A percentile compares a stretch with the other conserved stretches of the same genome.
phyloP scores from a whole-genome alignment of 371 early-diverging fungal species.

The Dinochytrium kinnereticum region DNA sequence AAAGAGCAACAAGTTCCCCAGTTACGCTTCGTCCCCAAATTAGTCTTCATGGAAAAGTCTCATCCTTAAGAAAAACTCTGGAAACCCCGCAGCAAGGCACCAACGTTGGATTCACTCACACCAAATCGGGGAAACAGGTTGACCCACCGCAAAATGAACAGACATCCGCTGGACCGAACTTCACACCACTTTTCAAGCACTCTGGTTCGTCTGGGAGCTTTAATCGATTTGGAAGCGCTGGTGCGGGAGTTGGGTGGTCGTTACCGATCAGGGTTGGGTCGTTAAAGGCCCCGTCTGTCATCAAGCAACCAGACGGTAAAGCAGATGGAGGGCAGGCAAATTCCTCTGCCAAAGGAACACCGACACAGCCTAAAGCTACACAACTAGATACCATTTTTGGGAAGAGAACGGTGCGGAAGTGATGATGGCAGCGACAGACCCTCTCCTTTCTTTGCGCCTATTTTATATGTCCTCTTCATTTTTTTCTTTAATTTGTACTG shows the following conservation, averaged over 20 bases:
- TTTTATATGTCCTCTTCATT: too few relatives aligned
- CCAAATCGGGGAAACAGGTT: not conserved
- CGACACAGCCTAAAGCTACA: too few relatives aligned
- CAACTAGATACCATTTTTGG: too few relatives aligned
- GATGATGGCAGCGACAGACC: too few relatives aligned
- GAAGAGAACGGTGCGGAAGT: not conserved
- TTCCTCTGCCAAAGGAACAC: too few relatives aligned
- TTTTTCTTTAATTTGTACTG: too few relatives aligned
- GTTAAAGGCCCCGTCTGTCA: not conserved
- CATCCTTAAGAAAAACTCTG: not conserved
- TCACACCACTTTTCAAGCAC: not conserved
- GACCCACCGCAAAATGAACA: not conserved
- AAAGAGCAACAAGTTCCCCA: not conserved
- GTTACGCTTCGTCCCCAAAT: not conserved
- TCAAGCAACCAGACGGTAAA: not conserved
- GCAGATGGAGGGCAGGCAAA: not conserved
- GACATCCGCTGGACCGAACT: not conserved
- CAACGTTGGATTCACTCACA: not conserved
- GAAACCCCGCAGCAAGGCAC: not conserved
- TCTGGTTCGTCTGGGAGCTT: not conserved
- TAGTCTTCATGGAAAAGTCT: not conserved
- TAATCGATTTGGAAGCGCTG: not conserved
- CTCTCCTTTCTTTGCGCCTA: too few relatives aligned
- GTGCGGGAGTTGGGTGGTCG: conserved; percentile 1
- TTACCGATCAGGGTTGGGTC: not conserved